phyloP scores from a whole-genome alignment of 1,284 basidiomycete genomes.

The Earliella scabrosa region DNA sequence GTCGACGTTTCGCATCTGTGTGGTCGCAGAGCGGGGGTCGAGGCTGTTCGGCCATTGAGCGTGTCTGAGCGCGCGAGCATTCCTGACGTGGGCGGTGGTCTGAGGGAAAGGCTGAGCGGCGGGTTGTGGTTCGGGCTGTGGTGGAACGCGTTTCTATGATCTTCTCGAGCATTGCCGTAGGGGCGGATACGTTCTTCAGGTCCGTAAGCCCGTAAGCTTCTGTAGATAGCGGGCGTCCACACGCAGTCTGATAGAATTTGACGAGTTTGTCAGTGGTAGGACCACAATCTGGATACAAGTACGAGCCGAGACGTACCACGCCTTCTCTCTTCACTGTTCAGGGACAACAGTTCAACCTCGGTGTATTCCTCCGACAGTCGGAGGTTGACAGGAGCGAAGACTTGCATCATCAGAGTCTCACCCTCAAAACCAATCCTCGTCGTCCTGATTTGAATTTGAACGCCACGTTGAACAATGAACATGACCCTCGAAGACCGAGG shows the following conservation, averaged over 20 bases:
- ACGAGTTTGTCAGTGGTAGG: no score
- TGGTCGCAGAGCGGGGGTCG: not conserved
- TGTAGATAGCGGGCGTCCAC: constrained; percentile 81
- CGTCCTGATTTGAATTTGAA: no score
- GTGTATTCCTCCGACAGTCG: constrained; percentile 85
- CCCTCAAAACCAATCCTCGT: constrained; percentile 46
- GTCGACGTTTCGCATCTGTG: constrained; percentile 10
- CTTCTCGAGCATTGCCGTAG: constrained; percentile 79
- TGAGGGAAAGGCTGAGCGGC: constrained; percentile 16
- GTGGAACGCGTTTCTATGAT: constrained; percentile 71
- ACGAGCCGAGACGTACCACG: constrained; percentile 70
- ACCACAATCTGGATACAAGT: no score
- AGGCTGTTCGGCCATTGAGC: constrained; percentile 21
- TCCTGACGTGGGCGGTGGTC: constrained; percentile 19
- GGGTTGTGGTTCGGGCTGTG: constrained; percentile 24
- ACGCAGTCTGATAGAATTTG: constrained; percentile 62
- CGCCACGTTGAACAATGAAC: not conserved
- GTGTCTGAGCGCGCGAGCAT: constrained; percentile 32
- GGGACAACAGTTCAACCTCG: constrained; percentile 78
- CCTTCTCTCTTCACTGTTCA: constrained; percentile 85
- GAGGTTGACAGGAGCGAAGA: constrained; percentile 90
- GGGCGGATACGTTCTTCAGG: constrained; percentile 69
- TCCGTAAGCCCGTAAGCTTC: constrained; percentile 70
- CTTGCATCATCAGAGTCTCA: constrained; percentile 92
- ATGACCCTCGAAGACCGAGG: constrained; percentile 79